Percentiles rank a stretch among this genome's conserved stretches.
Evolutionary conservation across 306 rosid species (phyloP).

Genomic region (Heteromeles arbutifolia): DNA sequence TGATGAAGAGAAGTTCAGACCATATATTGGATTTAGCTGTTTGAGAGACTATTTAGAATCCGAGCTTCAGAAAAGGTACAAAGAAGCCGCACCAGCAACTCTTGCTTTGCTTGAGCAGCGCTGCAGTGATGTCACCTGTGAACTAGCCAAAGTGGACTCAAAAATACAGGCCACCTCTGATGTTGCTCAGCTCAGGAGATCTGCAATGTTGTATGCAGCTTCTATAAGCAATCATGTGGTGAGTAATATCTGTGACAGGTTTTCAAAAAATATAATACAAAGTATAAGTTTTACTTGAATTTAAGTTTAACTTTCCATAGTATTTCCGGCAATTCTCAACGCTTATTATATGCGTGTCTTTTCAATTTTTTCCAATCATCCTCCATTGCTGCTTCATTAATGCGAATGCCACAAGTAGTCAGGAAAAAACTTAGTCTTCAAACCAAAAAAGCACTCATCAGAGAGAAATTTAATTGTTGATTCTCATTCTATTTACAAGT

Average conservation of each 20-base stretch:
- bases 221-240: conserved; percentile 91
- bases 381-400: background rate
- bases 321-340: background rate
- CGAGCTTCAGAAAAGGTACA: conserved; percentile 90
- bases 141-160: conserved; percentile 58
- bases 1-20: conserved; percentile 79
- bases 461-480: background rate
- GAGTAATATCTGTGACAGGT: conserved; percentile 19
- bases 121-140: conserved; percentile 65
- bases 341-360: background rate
- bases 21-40: conserved; percentile 68
- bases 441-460: background rate
- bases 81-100: conserved; percentile 97
- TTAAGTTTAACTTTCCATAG: background rate
- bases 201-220: conserved; percentile 73
- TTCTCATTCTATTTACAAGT: background rate
- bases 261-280: background rate
- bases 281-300: background rate
- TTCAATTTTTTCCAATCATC: background rate
- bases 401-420: background rate
- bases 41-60: conserved; percentile 80
- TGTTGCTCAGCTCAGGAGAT: conserved; percentile 80
- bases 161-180: conserved; percentile 85
- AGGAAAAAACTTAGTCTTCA: background rate
- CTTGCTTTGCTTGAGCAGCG: conserved; percentile 96